Base-by-base conservation (phyloP, 2,329 filamentous ascomycete species). In the Coniella lustricola region DNA sequence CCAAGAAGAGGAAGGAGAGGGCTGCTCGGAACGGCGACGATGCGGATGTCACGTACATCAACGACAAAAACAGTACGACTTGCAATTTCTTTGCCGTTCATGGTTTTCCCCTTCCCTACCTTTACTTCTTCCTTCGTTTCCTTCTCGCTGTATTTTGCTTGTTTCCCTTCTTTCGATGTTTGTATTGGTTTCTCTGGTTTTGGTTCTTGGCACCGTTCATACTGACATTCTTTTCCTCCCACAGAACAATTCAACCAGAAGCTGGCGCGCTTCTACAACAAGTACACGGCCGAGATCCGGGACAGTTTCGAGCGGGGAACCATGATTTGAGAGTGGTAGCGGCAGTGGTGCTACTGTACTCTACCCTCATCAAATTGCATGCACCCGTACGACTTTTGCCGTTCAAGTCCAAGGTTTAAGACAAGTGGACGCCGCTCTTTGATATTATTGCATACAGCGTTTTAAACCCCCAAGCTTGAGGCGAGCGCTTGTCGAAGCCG, bases 201-300 rank as follows among this genome's bases (percentile, higher is more conserved):
- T 1, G 16, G n/a, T n/a, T n/a, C n/a, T n/a, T 14, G 14, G 5
- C 7, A 12, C 31, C 10, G 34, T 17, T 31, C n/a, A 16, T 46
- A 21, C 44, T 46, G n/a, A 46, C 22, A 13, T 20, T 25, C 12
- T 9, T n/a, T n/a, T n/a, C n/a, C n/a, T n/a, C n/a, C 2, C 16
- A 17, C 44, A 46, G 97, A 97, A 76, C 90, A 96, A 76, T 98
- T 98, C 74, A 98, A 98, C 81, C 84, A 95, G 73, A 97, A 98
- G 73, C 74, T 98, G 67, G 76, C 85, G 46, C 77, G 93, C 57
- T 98, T 97, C 72, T 98, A 98, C 70, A 93, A 98, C 72, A 95
- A 95, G 74, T 98, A 98, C 68, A 98, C 93, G 39, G 82, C 87
- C 29, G 93, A 98, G 66, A 97, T 98, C 60, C 77, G 93, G 63